Evolutionary conservation across 768 basidiomycete species (phyloP).

Genomic region (Heimioporus sp.): DNA sequence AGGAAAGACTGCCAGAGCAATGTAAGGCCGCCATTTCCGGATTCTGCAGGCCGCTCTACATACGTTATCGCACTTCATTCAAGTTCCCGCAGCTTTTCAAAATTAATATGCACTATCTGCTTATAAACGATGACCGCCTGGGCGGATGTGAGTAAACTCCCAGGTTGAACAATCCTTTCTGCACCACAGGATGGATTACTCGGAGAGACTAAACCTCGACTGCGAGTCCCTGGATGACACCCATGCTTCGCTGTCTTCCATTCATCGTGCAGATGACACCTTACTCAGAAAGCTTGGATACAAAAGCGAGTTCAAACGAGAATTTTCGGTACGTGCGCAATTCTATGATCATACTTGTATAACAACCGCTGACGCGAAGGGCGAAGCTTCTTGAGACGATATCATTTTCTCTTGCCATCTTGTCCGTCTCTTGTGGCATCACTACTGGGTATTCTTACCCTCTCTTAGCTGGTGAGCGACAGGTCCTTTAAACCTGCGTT

Average conservation of each 20-base stretch:
- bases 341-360: not conserved
- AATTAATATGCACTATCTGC: not conserved
- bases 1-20: no score
- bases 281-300: constrained; percentile 23
- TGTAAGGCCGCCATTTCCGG: no score
- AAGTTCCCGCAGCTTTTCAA: no score
- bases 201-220: not conserved
- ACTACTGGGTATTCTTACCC: constrained; percentile 20
- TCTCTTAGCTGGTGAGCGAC: constrained; percentile 13
- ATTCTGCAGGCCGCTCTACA: no score
- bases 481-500: not conserved
- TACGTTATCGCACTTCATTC: no score
- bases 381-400: constrained; percentile 21
- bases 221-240: constrained; percentile 2
- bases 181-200: constrained; percentile 5
- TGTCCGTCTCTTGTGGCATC: constrained; percentile 22
- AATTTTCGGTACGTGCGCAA: constrained; percentile 20
- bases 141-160: not conserved
- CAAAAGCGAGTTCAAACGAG: constrained; percentile 25
- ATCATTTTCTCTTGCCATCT: constrained; percentile 23
- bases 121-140: not conserved
- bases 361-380: not conserved
- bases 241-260: constrained; percentile 1
- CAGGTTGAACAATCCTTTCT: not conserved
- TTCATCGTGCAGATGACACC: constrained; percentile 17